Base-by-base conservation (phyloP, 768 basidiomycete species). In the Hydnomerulius pinastri region DNA sequence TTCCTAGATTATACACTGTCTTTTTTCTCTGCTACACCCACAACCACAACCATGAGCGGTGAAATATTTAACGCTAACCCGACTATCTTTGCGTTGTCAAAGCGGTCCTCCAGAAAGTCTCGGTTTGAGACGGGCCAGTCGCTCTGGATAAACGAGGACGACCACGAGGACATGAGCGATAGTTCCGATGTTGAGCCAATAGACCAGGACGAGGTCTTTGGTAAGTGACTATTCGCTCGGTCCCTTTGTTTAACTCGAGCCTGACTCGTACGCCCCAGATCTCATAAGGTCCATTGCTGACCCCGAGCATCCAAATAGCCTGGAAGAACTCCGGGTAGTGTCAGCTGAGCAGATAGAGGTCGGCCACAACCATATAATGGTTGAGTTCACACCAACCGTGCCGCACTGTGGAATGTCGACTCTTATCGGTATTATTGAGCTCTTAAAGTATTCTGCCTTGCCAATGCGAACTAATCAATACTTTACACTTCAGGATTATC, bases 351-450 rank as follows among this genome's bases (percentile, higher is more conserved):
- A 98, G 62, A 86, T 98, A 50, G 71, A 73, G 11, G 71, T 87
- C 32, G 69, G 61, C 28, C 63, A 71, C n/a, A 88, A 93, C 55
- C 78, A 78, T 45, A 76, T 99, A 44, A 74, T 80, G 29, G 86
- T 99, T 55, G 93, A 96, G 64, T 95, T 98, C 63, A 98, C 97
- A 5, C 96, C 97, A 4, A 98, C 97, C 0, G 92, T 97, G 13
- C 96, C 97, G 9, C 95, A 98, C 63, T 98, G 96, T 56, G 93
- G 93, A 42, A 93, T 94, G 92, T 95, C 93, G 9, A 98, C 95
- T 2, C 74, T 98, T 44, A 98, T 99, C 49, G 96, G 95, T 90
- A 57, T 29, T 6, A 18, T 32, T 0, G n/a, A 17, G 11, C 9
- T 17, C 20, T 44, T 41, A 45, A 28, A 17, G 40, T 43, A 41